Conservation (phyloP, 192 early-diverging fungal genomes). For the Dispira parvispora region DNA sequence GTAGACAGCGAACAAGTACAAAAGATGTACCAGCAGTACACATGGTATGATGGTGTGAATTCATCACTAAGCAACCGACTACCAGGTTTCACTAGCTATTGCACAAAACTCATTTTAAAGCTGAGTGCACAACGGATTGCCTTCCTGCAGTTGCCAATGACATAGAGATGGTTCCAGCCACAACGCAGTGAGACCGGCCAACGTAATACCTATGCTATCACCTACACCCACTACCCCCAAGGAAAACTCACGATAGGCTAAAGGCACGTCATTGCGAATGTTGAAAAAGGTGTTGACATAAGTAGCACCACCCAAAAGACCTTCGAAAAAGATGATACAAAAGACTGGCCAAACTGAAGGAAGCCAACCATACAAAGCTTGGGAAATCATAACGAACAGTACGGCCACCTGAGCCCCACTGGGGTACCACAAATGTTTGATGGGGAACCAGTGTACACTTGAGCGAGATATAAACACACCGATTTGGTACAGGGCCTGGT, state of each 20-base stretch:
- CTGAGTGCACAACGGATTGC: background rate
- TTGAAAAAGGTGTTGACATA: constrained; percentile 25
- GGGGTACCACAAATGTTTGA: constrained; percentile 21
- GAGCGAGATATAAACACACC: constrained; percentile 28
- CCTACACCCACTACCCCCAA: constrained; percentile 24
- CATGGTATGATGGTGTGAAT: background rate
- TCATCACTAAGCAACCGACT: background rate
- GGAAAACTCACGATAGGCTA: constrained; percentile 23
- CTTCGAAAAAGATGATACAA: constrained; percentile 21
- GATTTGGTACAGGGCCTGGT: constrained; percentile 25
- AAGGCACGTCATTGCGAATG: constrained; percentile 17
- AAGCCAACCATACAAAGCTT: constrained; percentile 15
- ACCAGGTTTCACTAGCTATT: background rate
- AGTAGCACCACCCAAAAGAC: constrained; percentile 23
- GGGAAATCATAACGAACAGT: constrained; percentile 14
- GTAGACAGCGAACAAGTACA: background rate
- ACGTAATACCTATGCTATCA: constrained; percentile 20
- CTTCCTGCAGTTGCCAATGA: background rate
- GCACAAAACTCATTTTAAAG: background rate
- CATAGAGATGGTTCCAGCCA: constrained; percentile 23
- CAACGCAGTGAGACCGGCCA: constrained; percentile 21
- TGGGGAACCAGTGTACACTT: constrained; percentile 18
- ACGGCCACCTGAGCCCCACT: constrained; percentile 16
- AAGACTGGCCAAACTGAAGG: constrained; percentile 22
- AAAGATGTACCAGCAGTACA: background rate